Percentiles rank a stretch among this genome's conserved stretches.
phyloP scores from a whole-genome alignment of 768 basidiomycete genomes.

The Mycena venus region DNA sequence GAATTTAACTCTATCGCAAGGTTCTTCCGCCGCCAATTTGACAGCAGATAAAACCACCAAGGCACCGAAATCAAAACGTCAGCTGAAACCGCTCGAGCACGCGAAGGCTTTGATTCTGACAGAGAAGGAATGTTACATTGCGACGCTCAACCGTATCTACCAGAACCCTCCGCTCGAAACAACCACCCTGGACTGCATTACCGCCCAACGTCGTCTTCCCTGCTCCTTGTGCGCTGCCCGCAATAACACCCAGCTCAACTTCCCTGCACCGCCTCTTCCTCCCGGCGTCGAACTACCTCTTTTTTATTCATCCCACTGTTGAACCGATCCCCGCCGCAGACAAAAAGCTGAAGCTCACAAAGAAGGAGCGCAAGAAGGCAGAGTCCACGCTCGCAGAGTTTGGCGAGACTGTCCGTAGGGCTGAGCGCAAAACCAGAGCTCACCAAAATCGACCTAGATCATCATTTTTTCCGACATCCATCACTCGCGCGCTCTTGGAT shows the following conservation, averaged over 20 bases:
- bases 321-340: neutral
- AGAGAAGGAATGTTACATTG: too few relatives aligned
- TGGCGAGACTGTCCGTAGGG: neutral
- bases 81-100: too few relatives aligned
- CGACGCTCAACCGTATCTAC: too few relatives aligned
- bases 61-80: neutral
- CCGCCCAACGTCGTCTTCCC: neutral
- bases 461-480: neutral
- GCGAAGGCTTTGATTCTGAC: too few relatives aligned
- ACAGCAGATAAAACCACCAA: too few relatives aligned
- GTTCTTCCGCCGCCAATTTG: too few relatives aligned
- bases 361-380: neutral
- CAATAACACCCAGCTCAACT: too few relatives aligned
- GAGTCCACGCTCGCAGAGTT: neutral
- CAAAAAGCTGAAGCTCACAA: neutral
- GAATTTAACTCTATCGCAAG: too few relatives aligned
- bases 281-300: neutral
- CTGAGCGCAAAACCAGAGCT: neutral
- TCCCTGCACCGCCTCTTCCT: neutral
- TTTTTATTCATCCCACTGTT: neutral
- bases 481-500: neutral
- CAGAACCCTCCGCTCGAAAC: neutral
- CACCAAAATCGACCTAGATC: neutral
- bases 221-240: neutral
- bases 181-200: neutral